A percentile compares a stretch with the other conserved stretches of the same genome.
phyloP scores from a whole-genome alignment of 108 stramenopile species.

The Cyclotella kingstonii region DNA sequence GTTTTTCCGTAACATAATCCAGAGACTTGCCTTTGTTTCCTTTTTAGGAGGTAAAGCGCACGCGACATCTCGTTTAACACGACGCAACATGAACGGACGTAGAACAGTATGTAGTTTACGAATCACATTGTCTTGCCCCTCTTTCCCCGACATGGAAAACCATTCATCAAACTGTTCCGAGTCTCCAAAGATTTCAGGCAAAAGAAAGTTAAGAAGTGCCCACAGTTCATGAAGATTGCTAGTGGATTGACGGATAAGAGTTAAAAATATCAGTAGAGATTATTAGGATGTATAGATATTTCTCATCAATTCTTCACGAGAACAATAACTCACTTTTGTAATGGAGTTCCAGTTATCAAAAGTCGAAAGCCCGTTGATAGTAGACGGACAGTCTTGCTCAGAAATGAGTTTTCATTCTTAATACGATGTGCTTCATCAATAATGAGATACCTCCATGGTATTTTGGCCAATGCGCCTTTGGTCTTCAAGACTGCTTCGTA shows the following conservation, averaged over 20 bases:
- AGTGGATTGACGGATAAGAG: too few species aligned
- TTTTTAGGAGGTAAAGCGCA: conserved; percentile 93
- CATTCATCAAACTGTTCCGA: conserved; percentile 96
- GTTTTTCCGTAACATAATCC: too few species aligned
- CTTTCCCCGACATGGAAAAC: conserved; percentile 67
- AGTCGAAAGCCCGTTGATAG: conserved; percentile 82
- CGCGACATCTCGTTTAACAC: conserved; percentile 98
- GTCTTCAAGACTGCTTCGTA: conserved; percentile 96
- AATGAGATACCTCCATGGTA: conserved; percentile 81
- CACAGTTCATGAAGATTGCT: conserved; percentile 95
- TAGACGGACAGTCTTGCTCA: conserved; percentile 74
- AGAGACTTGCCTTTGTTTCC: conserved; percentile 73
- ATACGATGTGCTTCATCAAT: conserved; percentile 98
- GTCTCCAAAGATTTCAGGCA: conserved; percentile 95
- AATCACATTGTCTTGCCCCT: conserved; percentile 91
- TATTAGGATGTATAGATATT: too few species aligned
- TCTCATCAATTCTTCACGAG: conserved; percentile 30
- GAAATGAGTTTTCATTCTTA: conserved; percentile 95
- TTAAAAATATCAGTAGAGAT: too few species aligned
- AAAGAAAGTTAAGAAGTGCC: conserved; percentile 93
- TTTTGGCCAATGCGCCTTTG: conserved; percentile 71
- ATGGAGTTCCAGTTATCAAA: conserved; percentile 93
- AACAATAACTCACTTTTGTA: conserved; percentile 49
- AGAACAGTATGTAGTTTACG: conserved; percentile 96
- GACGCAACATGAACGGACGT: conserved; percentile 97